Evolutionary conservation across 2,329 filamentous ascomycete genomes (phyloP).

Genomic region (Lasiodiplodia citricola): DNA sequence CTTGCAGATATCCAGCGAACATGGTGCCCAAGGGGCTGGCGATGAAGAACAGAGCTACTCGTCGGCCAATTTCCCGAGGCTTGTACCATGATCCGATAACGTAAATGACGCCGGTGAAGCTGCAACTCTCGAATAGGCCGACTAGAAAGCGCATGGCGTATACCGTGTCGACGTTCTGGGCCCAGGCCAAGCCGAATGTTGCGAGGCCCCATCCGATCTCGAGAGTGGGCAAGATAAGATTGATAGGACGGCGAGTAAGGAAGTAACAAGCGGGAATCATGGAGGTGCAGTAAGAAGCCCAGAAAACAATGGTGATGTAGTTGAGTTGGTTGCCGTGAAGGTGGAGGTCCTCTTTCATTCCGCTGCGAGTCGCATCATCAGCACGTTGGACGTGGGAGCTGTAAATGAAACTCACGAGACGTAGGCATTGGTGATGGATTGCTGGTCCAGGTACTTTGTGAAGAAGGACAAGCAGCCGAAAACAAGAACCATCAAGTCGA

Average conservation of each 20-base stretch:
- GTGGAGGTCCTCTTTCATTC: slow-evolving; percentile 30
- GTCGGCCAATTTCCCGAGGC: slow-evolving; percentile 40
- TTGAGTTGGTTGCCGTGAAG: slow-evolving; percentile 30
- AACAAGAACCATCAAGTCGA: slow-evolving; percentile 46
- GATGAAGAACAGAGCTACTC: slow-evolving; percentile 41
- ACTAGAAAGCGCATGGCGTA: slow-evolving; percentile 46
- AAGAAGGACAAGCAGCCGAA: slow-evolving; percentile 50
- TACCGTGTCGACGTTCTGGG: slow-evolving; percentile 21
- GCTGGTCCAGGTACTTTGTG: slow-evolving; percentile 46
- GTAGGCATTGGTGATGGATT: slow-evolving; percentile 30
- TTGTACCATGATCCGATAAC: slow-evolving; percentile 53
- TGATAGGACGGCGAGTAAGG: slow-evolving; percentile 38
- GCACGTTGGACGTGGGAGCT: neutral
- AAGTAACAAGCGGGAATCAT: slow-evolving; percentile 51
- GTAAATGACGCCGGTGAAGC: slow-evolving; percentile 44
- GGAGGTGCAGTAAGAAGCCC: slow-evolving; percentile 48
- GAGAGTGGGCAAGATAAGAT: slow-evolving; percentile 33
- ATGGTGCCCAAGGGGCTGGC: slow-evolving; percentile 40
- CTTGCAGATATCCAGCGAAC: slow-evolving; percentile 43
- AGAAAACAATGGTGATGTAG: slow-evolving; percentile 33
- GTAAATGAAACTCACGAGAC: slow-evolving; percentile 23
- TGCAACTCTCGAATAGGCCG: slow-evolving; percentile 39
- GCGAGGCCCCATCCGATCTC: slow-evolving; percentile 35
- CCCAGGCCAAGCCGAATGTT: slow-evolving; percentile 35
- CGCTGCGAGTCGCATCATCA: slow-evolving; percentile 5